Evolutionary conservation across 2,329 filamentous ascomycete species (phyloP).

Genomic region (Laburnicola sp.): DNA sequence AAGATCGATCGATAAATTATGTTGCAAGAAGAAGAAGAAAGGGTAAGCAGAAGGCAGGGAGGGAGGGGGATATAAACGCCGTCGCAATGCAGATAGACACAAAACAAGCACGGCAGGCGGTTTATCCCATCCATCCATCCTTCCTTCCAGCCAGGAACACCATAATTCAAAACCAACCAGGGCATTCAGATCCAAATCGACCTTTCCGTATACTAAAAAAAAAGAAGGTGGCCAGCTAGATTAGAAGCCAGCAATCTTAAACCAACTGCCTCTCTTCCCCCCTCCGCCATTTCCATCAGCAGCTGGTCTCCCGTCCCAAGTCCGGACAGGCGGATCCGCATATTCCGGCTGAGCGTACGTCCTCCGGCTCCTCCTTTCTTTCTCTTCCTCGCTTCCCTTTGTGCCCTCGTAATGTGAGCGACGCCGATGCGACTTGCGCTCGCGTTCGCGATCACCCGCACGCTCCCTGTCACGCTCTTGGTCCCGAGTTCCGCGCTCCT

Average conservation of each 20-base stretch:
- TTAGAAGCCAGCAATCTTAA: conserved; percentile 48
- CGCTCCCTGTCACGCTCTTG: conserved; percentile 29
- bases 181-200: background rate
- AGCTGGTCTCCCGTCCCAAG: conserved; percentile 48
- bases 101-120: background rate
- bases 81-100: conserved; percentile 14
- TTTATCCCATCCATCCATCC: background rate
- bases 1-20: background rate
- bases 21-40: background rate
- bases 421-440: conserved; percentile 33
- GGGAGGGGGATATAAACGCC: conserved; percentile 6
- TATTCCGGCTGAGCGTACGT: conserved; percentile 34
- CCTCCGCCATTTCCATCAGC: conserved; percentile 26
- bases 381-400: conserved; percentile 24
- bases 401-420: conserved; percentile 30
- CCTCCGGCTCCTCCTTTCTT: conserved; percentile 33
- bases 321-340: conserved; percentile 39
- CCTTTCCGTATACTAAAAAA: background rate
- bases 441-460: conserved; percentile 28
- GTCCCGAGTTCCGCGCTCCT: background rate
- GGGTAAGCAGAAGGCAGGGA: background rate
- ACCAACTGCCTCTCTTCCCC: conserved; percentile 51
- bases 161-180: background rate
- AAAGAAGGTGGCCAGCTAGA: background rate
- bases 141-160: background rate